Percentiles rank a stretch among this genome's conserved stretches.
These are phyloP conservation scores for Agaricales sp. DNA, from an alignment of 1,284 basidiomycete species.

Conservation along the genomic window DNA sequence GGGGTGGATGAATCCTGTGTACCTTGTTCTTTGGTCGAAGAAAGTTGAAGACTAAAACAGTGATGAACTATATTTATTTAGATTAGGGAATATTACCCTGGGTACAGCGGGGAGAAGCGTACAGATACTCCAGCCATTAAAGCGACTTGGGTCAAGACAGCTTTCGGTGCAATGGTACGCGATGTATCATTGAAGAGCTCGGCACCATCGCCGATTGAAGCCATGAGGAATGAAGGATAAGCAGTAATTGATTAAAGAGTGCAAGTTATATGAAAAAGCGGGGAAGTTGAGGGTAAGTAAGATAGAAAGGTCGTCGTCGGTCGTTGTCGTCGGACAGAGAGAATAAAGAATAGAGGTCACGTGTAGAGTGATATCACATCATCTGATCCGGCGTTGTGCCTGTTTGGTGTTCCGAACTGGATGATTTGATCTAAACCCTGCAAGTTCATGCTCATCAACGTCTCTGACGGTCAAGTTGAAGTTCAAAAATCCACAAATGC, in stretches of 20 bases:
- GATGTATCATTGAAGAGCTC: constrained; percentile 34
- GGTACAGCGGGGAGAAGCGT: constrained; percentile 17
- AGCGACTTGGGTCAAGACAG: constrained; percentile 75
- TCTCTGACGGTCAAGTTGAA: too few species aligned
- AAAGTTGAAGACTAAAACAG: constrained; percentile 52
- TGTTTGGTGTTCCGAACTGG: too few species aligned
- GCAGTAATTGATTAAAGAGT: not conserved
- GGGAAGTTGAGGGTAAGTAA: not conserved
- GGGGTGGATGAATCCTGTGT: constrained; percentile 11
- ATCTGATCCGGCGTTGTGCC: not conserved
- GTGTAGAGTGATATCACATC: not conserved
- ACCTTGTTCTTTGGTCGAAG: constrained; percentile 58
- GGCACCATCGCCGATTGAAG: constrained; percentile 22
- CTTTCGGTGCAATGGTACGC: constrained; percentile 64
- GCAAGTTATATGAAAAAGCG: constrained; percentile 3
- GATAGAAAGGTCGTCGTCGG: not conserved
- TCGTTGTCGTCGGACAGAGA: not conserved
- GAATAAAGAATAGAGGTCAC: not conserved
- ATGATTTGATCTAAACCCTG: too few species aligned
- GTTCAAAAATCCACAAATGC: not conserved
- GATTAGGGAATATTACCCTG: not conserved
- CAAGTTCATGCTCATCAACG: too few species aligned
- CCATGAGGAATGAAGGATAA: constrained; percentile 19
- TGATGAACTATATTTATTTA: constrained; percentile 19
- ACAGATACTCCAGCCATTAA: constrained; percentile 65